These are phyloP conservation scores for Insectozyma bohioensis DNA, from an alignment of 1,139 yeast genomes.

Conservation along the genomic window DNA sequence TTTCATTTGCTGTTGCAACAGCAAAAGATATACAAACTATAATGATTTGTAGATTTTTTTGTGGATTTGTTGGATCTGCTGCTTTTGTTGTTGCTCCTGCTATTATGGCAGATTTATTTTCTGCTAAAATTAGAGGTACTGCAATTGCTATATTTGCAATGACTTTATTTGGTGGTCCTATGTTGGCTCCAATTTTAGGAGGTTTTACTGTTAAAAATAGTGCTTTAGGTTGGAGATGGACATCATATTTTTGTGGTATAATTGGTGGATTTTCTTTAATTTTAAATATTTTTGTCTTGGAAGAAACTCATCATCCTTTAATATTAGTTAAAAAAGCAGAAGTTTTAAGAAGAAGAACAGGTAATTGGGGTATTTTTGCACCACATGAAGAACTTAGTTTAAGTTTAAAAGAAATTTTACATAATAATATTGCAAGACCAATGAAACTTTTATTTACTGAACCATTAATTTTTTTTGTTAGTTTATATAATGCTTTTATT, in stretches of 20 bases:
- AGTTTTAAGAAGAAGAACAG: slow-evolving; percentile 54
- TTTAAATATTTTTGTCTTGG: slow-evolving; percentile 30
- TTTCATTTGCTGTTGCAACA: slow-evolving; percentile 40
- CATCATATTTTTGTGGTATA: slow-evolving; percentile 53
- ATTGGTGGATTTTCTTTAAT: slow-evolving; percentile 38
- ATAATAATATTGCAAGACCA: slow-evolving; percentile 73
- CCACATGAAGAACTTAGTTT: slow-evolving; percentile 75
- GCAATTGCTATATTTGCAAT: slow-evolving; percentile 35
- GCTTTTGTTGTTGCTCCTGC: slow-evolving; percentile 46
- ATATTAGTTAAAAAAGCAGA: slow-evolving; percentile 62
- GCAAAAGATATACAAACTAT: slow-evolving; percentile 39
- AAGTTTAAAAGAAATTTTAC: slow-evolving; percentile 60
- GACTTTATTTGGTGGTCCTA: slow-evolving; percentile 46
- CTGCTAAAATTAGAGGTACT: slow-evolving; percentile 34
- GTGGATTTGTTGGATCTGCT: slow-evolving; percentile 44
- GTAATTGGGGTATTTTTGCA: slow-evolving; percentile 81
- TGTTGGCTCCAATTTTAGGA: slow-evolving; percentile 44
- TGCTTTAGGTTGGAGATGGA: slow-evolving; percentile 57
- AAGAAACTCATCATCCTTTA: slow-evolving; percentile 52
- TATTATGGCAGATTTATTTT: slow-evolving; percentile 39
- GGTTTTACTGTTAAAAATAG: slow-evolving; percentile 35
- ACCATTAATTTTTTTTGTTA: slow-evolving; percentile 67
- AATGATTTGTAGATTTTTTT: slow-evolving; percentile 42
- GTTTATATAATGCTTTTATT: slow-evolving; percentile 78
- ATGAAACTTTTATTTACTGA: slow-evolving; percentile 64